Evolutionary conservation across 495 filamentous ascomycete species (phyloP).

Genomic region (Daldinia vernicosa): DNA sequence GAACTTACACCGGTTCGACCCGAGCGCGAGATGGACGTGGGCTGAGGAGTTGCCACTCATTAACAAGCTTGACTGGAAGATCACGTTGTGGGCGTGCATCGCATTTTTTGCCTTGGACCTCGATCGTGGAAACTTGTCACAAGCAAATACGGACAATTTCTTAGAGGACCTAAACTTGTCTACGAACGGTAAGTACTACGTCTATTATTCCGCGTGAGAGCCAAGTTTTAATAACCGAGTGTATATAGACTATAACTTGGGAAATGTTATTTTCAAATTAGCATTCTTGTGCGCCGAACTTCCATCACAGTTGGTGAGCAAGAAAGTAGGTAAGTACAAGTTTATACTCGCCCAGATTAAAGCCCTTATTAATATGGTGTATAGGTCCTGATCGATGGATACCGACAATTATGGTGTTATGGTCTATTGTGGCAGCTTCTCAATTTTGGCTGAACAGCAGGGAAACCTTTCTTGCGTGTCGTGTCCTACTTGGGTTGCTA

Average conservation of each 20-base stretch:
- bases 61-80: conserved; percentile 46
- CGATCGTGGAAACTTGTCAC: conserved; percentile 35
- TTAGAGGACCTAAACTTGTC: conserved; percentile 63
- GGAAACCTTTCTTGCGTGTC: conserved; percentile 65
- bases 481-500: conserved; percentile 72
- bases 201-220: background rate
- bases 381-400: conserved; percentile 82
- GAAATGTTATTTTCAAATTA: conserved; percentile 74
- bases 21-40: conserved; percentile 35
- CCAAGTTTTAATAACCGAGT: background rate
- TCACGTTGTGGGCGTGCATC: conserved; percentile 39
- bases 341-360: background rate
- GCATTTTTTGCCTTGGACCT: conserved; percentile 35
- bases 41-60: conserved; percentile 36
- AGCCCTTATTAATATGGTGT: background rate
- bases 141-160: conserved; percentile 66
- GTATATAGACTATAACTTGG: conserved; percentile 70
- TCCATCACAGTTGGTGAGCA: conserved; percentile 77
- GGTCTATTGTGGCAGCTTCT: conserved; percentile 74
- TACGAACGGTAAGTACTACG: conserved; percentile 56
- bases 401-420: conserved; percentile 78
- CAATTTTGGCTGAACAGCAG: conserved; percentile 70
- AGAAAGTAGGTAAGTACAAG: conserved; percentile 72
- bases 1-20: conserved; percentile 61
- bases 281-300: conserved; percentile 74